Evolutionary conservation across 768 basidiomycete genomes (phyloP).

Genomic region (Amanita brunnescens): DNA sequence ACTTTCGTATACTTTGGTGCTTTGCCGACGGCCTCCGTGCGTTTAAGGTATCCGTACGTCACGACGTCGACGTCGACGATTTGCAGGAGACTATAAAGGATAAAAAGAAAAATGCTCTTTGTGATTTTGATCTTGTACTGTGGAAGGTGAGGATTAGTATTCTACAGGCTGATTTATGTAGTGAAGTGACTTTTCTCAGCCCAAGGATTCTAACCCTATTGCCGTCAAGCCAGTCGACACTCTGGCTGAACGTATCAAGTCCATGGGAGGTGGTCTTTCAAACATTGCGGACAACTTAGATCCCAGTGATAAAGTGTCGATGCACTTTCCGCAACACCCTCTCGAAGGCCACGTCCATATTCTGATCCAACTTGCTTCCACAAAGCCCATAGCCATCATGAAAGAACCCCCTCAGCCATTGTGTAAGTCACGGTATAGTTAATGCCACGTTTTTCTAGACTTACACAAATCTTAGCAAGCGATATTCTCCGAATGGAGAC

Average conservation of each 20-base stretch:
- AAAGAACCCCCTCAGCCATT: background rate
- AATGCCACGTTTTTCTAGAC: background rate
- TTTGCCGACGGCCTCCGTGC: no score
- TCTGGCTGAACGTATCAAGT: background rate
- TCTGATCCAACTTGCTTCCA: background rate
- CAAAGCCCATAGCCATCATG: background rate
- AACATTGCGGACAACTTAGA: no score
- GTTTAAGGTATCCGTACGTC: no score
- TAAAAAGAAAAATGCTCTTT: no score
- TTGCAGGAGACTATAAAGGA: no score
- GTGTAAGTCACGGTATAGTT: background rate
- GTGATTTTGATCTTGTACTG: no score
- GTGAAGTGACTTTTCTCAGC: background rate
- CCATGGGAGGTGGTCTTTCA: no score
- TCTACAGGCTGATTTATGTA: no score
- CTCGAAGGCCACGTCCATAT: background rate
- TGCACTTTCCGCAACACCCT: background rate
- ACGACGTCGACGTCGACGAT: no score
- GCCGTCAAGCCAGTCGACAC: background rate
- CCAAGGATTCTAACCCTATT: background rate
- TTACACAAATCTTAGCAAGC: background rate
- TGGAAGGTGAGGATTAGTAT: no score
- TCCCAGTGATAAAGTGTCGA: background rate
- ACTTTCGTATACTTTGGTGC: no score
- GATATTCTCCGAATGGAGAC: background rate